These are phyloP conservation scores for Kwoniella pini DNA, from an alignment of 768 basidiomycete species.

Conservation along the genomic window DNA sequence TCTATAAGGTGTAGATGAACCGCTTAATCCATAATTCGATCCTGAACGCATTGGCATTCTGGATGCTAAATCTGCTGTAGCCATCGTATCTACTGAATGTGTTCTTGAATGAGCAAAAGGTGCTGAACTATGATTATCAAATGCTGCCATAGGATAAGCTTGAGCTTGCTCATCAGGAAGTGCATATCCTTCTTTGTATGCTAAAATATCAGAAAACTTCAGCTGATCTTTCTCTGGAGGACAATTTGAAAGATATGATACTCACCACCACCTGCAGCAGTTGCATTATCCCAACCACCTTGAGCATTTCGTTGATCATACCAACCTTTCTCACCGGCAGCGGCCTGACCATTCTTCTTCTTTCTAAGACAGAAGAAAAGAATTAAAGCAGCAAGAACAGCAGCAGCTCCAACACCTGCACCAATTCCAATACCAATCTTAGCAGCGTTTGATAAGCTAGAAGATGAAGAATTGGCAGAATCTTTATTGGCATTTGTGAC, in stretches of 20 bases:
- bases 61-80: constrained; percentile 24
- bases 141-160: constrained; percentile 30
- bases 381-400: constrained; percentile 35
- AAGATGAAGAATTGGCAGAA: neutral
- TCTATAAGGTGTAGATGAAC: constrained; percentile 15
- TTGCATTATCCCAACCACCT: constrained; percentile 11
- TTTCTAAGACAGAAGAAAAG: constrained; percentile 37
- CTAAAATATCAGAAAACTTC: neutral
- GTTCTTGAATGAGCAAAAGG: constrained; percentile 17
- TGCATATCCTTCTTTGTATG: constrained; percentile 29
- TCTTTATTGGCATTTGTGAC: constrained; percentile 25
- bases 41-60: constrained; percentile 20
- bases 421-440: constrained; percentile 46
- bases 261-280: constrained; percentile 4
- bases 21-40: constrained; percentile 9
- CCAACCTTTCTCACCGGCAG: constrained; percentile 26
- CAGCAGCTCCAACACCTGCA: constrained; percentile 36
- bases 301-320: constrained; percentile 21
- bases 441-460: constrained; percentile 25
- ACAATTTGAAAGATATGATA: too few species aligned
- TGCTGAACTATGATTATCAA: constrained; percentile 4
- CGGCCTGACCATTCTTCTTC: constrained; percentile 28
- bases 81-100: constrained; percentile 25
- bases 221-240: neutral
- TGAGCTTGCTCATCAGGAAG: neutral